These are phyloP conservation scores for Eutypa lata DNA, from an alignment of 2,329 filamentous ascomycete species.

Conservation along the genomic window DNA sequence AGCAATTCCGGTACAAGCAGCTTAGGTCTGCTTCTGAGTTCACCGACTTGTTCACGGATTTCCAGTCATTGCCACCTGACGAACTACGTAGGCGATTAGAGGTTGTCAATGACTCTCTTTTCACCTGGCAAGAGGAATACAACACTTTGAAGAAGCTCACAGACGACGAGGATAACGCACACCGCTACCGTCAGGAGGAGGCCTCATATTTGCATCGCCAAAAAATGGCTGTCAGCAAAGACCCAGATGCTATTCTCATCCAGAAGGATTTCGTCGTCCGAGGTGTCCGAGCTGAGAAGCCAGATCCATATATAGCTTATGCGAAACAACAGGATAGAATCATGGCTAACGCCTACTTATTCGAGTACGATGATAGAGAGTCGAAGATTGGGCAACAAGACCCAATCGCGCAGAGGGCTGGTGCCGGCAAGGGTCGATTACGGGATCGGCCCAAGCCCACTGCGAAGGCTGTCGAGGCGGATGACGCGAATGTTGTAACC, in stretches of 20 bases:
- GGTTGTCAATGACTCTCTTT: constrained; percentile 42
- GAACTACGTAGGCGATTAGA: constrained; percentile 45
- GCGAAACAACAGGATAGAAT: constrained; percentile 50
- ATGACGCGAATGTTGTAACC: constrained; percentile 41
- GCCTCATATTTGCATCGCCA: constrained; percentile 35
- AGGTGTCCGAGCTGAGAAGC: constrained; percentile 47
- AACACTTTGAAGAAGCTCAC: constrained; percentile 46
- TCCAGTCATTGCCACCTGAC: constrained; percentile 44
- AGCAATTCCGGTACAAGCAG: constrained; percentile 46
- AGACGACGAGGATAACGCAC: constrained; percentile 57
- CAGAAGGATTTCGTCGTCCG: constrained; percentile 53
- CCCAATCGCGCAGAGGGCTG: constrained; percentile 53
- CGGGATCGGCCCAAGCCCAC: constrained; percentile 57
- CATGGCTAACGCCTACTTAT: constrained; percentile 58
- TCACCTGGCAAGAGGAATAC: constrained; percentile 55
- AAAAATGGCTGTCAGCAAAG: constrained; percentile 39
- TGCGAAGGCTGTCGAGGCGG: constrained; percentile 55
- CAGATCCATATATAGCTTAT: constrained; percentile 42
- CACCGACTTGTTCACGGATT: constrained; percentile 44
- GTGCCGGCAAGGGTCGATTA: constrained; percentile 51
- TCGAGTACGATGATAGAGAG: constrained; percentile 58
- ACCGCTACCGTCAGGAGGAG: constrained; percentile 47
- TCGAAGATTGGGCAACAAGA: constrained; percentile 59
- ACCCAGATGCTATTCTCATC: constrained; percentile 39
- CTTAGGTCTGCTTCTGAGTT: constrained; percentile 50